A percentile compares a stretch with the other conserved stretches of the same genome.
Conservation (phyloP, 2,329 filamentous ascomycete genomes). For the Dactylonectria macrodidyma region DNA sequence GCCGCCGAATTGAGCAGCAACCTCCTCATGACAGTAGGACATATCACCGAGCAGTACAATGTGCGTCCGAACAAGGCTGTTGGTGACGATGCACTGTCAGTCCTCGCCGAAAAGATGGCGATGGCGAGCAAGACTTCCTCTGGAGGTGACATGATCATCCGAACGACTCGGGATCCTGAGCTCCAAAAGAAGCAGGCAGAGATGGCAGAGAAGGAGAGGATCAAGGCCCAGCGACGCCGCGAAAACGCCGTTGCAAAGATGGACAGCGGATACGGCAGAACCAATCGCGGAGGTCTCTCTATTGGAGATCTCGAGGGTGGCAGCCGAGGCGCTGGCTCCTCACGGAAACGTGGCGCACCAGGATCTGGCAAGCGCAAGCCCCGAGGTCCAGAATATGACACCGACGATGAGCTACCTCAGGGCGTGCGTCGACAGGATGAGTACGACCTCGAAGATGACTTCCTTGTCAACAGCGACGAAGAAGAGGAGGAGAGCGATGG, state of each 20-base stretch:
- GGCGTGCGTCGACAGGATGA: conserved; percentile 77
- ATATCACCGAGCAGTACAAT: conserved; percentile 80
- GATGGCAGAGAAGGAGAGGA: conserved; percentile 80
- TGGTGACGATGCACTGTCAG: conserved; percentile 80
- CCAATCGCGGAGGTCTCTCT: conserved; percentile 72
- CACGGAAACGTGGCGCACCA: conserved; percentile 68
- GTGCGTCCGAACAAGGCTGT: conserved; percentile 77
- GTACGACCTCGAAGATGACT: conserved; percentile 86
- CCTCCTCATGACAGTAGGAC: conserved; percentile 80
- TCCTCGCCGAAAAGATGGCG: conserved; percentile 77
- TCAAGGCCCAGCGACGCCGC: conserved; percentile 75
- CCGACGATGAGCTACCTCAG: conserved; percentile 79
- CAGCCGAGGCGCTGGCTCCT: conserved; percentile 62
- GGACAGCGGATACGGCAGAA: conserved; percentile 68
- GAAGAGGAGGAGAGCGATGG: conserved; percentile 75
- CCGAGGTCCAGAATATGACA: conserved; percentile 78
- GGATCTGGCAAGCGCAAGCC: conserved; percentile 67
- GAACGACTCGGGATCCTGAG: conserved; percentile 81
- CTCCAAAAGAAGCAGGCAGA: conserved; percentile 82
- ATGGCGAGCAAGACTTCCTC: conserved; percentile 71
- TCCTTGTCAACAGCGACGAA: conserved; percentile 82
- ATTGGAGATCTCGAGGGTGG: conserved; percentile 79
- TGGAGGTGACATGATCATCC: conserved; percentile 76
- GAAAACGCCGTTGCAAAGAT: conserved; percentile 78
- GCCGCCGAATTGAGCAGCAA: conserved; percentile 79